Evolutionary conservation across 2,329 filamentous ascomycete species (phyloP).

Genomic region (Colletotrichum liaoningense): DNA sequence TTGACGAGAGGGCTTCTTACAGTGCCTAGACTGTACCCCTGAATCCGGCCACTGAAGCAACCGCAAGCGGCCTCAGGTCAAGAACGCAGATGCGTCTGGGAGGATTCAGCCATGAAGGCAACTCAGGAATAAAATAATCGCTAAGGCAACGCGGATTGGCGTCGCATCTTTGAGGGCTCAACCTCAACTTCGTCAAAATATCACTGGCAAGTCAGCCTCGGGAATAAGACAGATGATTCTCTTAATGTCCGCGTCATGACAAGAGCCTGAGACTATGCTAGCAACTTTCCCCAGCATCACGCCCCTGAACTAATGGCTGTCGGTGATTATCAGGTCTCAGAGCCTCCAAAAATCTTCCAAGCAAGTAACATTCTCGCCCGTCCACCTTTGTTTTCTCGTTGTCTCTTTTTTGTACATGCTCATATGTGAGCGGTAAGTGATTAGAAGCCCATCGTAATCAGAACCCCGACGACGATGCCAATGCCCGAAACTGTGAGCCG

Average conservation of each 20-base stretch:
- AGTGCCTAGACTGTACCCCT: conserved; percentile 23
- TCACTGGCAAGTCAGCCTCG: not conserved
- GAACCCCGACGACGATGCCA: not conserved
- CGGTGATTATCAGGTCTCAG: not conserved
- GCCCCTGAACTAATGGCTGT: not conserved
- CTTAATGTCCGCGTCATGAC: not conserved
- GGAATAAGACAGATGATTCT: conserved; percentile 3
- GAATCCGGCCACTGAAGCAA: not conserved
- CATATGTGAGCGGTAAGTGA: not conserved
- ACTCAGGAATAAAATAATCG: not conserved
- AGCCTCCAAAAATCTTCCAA: conserved; percentile 30
- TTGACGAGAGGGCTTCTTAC: too few species aligned
- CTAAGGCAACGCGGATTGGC: not conserved
- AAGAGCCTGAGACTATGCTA: conserved; percentile 3
- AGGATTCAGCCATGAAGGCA: not conserved
- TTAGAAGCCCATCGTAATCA: not conserved
- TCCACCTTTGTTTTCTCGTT: not conserved
- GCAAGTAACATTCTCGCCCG: not conserved
- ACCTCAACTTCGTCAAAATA: too few species aligned
- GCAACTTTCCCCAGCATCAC: conserved; percentile 8
- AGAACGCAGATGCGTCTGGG: not conserved
- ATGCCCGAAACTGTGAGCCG: not conserved
- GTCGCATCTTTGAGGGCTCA: too few species aligned
- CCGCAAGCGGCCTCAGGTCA: not conserved
- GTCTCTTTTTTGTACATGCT: not conserved